Evolutionary conservation across 768 basidiomycete genomes (phyloP), one percentile per base, ranked within the genome.

Genomic region (Collybia mongolica): DNA sequence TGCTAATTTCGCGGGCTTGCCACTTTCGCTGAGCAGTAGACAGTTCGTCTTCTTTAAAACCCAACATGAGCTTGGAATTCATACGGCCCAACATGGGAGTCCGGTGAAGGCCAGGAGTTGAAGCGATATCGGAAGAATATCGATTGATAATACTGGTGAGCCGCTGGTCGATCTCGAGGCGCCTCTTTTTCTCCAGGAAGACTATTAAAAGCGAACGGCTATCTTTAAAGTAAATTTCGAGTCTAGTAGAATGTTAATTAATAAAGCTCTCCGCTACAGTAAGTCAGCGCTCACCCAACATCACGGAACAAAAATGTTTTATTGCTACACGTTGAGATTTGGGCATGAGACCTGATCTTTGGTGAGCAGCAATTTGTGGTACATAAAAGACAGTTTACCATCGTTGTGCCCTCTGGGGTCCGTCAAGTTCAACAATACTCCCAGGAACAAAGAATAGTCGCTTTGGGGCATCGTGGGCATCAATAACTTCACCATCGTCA

Each of bases 181-280:
- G 77, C 43, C 81, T 80, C 53, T 79, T 71, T 60, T 83, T 83
- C 52, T 84, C 83, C 18, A 84, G 68, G 66, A 97, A 95, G 2
- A 94, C 88, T 24, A 92, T 75, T 18, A 98, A 73, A 39, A 97
- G 72, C 14, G 91, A 94, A 6, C 91, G 83, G 57, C 91, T 93
- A 59, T 98, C 95, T 58, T 84, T 87, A 75, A 97, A 93, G 69
- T 95, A 96, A 8, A 98, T 77, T 64, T 98, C 95, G 14, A 97
- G 73, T 0, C 92, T 94, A 53, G 7, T 32, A 29, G 14, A 37
- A 37, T 22, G 23, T 48, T 26, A 46, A 35, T 52, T 32, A 39
- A 29, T 41, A 18, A 36, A 15, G 26, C 44, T 46, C 40, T 22
- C 5, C 6, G 39, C 4, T 24, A 24, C n/a, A 18, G 15, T 51